Conservation (phyloP, 2,329 filamentous ascomycete species). For the Xylariaceae sp. region DNA sequence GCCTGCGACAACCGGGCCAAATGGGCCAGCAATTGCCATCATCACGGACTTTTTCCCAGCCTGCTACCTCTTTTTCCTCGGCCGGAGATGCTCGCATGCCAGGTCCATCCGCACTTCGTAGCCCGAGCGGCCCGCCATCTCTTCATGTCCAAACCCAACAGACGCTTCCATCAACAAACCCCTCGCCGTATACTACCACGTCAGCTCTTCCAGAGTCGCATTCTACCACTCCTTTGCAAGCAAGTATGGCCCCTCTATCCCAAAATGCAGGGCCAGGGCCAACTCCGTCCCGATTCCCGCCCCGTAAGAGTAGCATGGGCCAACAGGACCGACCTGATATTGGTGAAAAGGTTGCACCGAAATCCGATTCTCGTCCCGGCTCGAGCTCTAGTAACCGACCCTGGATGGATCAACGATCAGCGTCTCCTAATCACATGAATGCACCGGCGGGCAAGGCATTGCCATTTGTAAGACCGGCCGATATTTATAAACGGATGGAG, state of each 20-base stretch:
- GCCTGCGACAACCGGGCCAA: conserved; percentile 50
- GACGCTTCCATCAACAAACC: not conserved
- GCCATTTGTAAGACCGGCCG: conserved; percentile 73
- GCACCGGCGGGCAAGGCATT: conserved; percentile 52
- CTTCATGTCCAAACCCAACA: conserved; percentile 41
- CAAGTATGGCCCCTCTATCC: conserved; percentile 30
- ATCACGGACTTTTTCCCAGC: conserved; percentile 36
- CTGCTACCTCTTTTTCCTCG: conserved; percentile 24
- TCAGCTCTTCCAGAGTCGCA: conserved; percentile 13
- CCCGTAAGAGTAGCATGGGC: conserved; percentile 67
- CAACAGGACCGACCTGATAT: conserved; percentile 47
- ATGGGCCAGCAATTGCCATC: conserved; percentile 35
- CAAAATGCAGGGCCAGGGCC: conserved; percentile 37
- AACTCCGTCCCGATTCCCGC: conserved; percentile 55
- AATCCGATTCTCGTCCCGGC: conserved; percentile 39
- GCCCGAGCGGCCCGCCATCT: conserved; percentile 37
- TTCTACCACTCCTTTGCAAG: conserved; percentile 26
- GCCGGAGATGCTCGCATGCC: conserved; percentile 24
- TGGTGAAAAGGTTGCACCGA: conserved; percentile 21
- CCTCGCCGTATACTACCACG: conserved; percentile 2
- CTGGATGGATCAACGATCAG: conserved; percentile 45
- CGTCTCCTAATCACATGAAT: conserved; percentile 48
- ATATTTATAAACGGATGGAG: conserved; percentile 76
- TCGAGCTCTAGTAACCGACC: conserved; percentile 38
- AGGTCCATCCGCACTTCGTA: conserved; percentile 31